phyloP scores from a whole-genome alignment of 2,329 filamentous ascomycete species.

The Colletotrichum sp. region DNA sequence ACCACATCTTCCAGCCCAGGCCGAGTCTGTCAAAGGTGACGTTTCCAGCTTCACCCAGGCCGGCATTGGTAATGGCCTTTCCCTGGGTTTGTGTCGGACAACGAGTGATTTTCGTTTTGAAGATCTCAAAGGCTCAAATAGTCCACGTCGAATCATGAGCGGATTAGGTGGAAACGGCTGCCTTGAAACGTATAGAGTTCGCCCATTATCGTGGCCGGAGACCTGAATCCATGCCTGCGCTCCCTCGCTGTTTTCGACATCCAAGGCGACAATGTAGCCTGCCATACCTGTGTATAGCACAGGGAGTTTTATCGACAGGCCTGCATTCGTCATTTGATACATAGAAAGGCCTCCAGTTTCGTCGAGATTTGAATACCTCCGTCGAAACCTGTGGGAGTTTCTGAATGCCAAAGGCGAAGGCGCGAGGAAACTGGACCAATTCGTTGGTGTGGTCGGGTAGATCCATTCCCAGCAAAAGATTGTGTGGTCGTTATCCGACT shows the following conservation, averaged over 20 bases:
- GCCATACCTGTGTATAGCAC: not conserved
- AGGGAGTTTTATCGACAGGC: not conserved
- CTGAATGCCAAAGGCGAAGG: not conserved
- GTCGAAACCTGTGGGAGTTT: not conserved
- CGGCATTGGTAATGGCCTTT: not conserved
- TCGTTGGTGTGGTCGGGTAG: accelerated
- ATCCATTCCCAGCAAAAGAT: not conserved
- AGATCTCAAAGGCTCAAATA: not conserved
- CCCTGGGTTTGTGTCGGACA: not conserved
- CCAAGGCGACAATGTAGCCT: not conserved
- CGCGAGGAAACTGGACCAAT: not conserved
- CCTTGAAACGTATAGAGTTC: not conserved
- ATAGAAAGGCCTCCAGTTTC: not conserved
- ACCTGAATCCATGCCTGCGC: not conserved
- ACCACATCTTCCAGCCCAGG: not conserved
- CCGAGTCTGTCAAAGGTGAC: not conserved
- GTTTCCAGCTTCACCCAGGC: not conserved
- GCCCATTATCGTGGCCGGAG: not conserved
- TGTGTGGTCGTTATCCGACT: not conserved
- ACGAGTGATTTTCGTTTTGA: not conserved
- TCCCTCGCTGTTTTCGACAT: not conserved
- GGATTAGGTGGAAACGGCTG: not conserved
- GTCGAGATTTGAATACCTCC: not conserved
- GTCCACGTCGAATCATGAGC: not conserved
- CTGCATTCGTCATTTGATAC: not conserved